Evolutionary conservation across 1,284 basidiomycete genomes (phyloP), one percentile per base, ranked within the genome.

Genomic region (Ustilago hordei): DNA sequence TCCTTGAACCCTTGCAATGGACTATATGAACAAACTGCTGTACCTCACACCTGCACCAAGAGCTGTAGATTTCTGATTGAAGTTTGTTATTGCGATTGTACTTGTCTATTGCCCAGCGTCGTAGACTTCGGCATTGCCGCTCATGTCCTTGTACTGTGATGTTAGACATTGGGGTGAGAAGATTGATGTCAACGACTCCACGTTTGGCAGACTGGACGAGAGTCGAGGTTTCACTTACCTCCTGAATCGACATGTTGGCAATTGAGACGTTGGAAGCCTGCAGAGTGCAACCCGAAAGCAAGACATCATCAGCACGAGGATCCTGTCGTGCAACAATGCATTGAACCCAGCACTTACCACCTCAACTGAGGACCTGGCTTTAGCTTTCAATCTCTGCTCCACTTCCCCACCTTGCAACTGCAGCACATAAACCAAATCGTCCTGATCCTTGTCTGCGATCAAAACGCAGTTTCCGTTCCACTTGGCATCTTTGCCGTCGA

Each of bases 141-240:
- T 62, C 70, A 74, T 77, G 62, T 77, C 71, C 45, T 78, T 76
- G 68, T 76, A 79, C 78, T 79, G 58, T 50, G 19, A 15, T 41
- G n/a, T 19, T 45, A 0, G 43, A 17, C 19, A 19, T 19, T 7
- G 19, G 43, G 8, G 11, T 19, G 31, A 34, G 34, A 11, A 45
- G 39, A 19, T 17, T 19, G 43, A 17, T 45, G 43, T 45, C 43
- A 45, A 19, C 5, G 43, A 45, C 6, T 45, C 13, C 6, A 17
- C n/a, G 19, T 19, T 19, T 11, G 43, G 19, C n/a, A n/a, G 19
- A 8, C 45, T 28, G 7, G 32, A 35, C 13, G 8, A 5, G 12
- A 23, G 32, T 8, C 2, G n/a, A 8, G 43, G 8, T 36, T 54
- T 36, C 13, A 61, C 71, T 61, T 47, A 78, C 76, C 55, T 78